Conservation (phyloP, 2,329 filamentous ascomycete genomes). For the Rachicladosporium sp. region DNA sequence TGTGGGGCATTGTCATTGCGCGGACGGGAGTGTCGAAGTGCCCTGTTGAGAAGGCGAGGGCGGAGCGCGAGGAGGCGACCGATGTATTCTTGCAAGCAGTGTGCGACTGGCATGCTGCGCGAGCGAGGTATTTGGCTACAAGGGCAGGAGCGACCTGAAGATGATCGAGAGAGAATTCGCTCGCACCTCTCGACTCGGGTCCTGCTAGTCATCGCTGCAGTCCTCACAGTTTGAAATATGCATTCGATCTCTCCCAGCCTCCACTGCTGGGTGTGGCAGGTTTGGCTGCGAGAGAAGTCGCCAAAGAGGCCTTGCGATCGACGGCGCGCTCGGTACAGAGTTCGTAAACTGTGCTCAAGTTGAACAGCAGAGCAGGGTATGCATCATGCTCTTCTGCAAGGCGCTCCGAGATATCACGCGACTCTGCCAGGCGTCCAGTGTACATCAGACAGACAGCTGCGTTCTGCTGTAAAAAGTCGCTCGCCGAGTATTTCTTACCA, state of each 20-base stretch:
- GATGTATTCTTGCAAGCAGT: no score
- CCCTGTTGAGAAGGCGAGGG: constrained; percentile 1
- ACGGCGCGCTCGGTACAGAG: constrained; percentile 69
- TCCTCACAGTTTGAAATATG: constrained; percentile 21
- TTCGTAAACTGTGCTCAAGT: constrained; percentile 83
- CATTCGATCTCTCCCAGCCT: constrained; percentile 19
- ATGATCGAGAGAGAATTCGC: no score
- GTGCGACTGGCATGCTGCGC: no score
- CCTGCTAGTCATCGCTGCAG: neutral
- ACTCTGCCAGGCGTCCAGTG: constrained; percentile 61
- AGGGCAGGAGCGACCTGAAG: no score
- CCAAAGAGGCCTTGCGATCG: constrained; percentile 56
- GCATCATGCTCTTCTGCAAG: constrained; percentile 51
- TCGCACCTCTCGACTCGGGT: neutral
- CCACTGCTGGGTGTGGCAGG: constrained; percentile 12
- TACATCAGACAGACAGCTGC: constrained; percentile 76
- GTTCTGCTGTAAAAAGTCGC: constrained; percentile 70
- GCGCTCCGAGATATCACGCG: constrained; percentile 52
- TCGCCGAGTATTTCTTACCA: constrained; percentile 37
- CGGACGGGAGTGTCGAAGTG: constrained; percentile 2
- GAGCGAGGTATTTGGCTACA: no score
- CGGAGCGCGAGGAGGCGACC: no score
- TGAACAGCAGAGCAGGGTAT: constrained; percentile 76
- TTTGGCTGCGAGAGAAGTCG: constrained; percentile 23
- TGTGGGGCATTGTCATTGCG: constrained; percentile 2